Evolutionary conservation across 2,329 filamentous ascomycete genomes (phyloP).

Genomic region (Exserohilum turcica): DNA sequence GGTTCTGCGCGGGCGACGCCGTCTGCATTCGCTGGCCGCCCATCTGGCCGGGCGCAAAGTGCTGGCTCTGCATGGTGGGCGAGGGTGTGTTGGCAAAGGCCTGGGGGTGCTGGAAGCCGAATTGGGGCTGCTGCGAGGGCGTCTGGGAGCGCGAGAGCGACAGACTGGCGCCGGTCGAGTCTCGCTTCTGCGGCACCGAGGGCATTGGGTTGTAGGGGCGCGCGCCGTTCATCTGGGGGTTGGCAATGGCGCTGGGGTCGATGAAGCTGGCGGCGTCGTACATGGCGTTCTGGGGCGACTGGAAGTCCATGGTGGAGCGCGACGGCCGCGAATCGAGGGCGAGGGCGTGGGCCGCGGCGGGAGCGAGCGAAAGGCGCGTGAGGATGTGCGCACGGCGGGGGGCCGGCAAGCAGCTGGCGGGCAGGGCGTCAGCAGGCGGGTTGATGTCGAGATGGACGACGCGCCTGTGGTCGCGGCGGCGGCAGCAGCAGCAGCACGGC

Average conservation of each 20-base stretch:
- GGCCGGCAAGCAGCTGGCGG: constrained; percentile 36
- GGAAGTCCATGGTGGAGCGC: constrained; percentile 45
- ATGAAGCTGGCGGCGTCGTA: constrained; percentile 47
- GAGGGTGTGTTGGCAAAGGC: constrained; percentile 90
- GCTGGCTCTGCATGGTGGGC: constrained; percentile 85
- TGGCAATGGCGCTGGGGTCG: constrained; percentile 48
- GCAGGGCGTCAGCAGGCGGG: constrained; percentile 34
- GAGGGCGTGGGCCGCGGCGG: constrained; percentile 1
- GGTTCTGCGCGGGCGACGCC: constrained; percentile 87
- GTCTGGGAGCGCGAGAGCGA: constrained; percentile 94
- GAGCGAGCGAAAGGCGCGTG: constrained; percentile 18
- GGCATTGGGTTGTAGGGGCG: constrained; percentile 79
- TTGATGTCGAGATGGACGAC: constrained; percentile 39
- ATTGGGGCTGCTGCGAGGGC: constrained; percentile 72
- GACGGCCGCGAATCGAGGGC: constrained; percentile 22
- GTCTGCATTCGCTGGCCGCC: constrained; percentile 76
- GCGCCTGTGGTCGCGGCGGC: constrained; percentile 23
- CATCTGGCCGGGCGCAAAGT: constrained; percentile 61
- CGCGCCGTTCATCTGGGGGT: constrained; percentile 69
- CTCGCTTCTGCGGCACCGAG: constrained; percentile 91
- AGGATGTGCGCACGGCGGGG: constrained; percentile 24
- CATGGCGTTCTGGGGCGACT: constrained; percentile 44
- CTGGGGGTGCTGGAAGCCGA: constrained; percentile 68
- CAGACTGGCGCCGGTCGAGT: constrained; percentile 82
- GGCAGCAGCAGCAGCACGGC: constrained; percentile 22